Evolutionary conservation across 129 eudicot genomes (phyloP), one percentile per base, ranked within the genome.

Genomic region (Flaveria sonorensis): DNA sequence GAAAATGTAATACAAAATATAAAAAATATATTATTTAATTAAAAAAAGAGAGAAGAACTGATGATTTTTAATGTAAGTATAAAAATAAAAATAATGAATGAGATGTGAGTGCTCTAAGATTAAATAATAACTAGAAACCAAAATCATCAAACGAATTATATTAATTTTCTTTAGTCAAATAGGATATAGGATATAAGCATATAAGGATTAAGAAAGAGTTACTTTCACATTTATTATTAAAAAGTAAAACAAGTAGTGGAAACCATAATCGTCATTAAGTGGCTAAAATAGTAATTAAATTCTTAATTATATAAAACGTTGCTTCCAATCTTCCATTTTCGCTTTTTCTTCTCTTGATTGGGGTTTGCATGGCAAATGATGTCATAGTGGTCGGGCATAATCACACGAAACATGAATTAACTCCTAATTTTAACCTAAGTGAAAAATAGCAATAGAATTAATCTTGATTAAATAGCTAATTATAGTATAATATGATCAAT

Each of bases 321-420:
- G 67, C 42, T 77, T 53, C 59, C 57, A 73, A 59, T 65, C 42
- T 77, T 53, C 59, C 57, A 73, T 73, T 65, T 45, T 47, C 55
- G 30, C 3, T 10, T 60, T 30, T 20, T 45, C 62, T 56, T 60
- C 42, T 45, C 62, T 56, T 60, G 53, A 60, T 61, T 60, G 51
- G 53, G 48, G 8, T 15, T 78, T 79, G 72, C 82, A 78, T 79
- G 77, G 77, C 71, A 61, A 60, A 60, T 79, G 82, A 79, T 79
- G 65, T 79, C 82, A 47, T 48, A 47, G 55, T 71, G 72, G 82
- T 71, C 72, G 82, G 52, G 71, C 56, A 57, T 28, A 36, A 62
- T 61, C 66, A 72, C 77, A 71, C 77, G 59, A 79, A 39, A 53
- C 52, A 61, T 10, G 30, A 23, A 9, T n/a, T 13, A 11, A 24